Evolutionary conservation across 1,284 basidiomycete genomes (phyloP), one percentile per base, ranked within the genome.

Genomic region (Apiotrichum akiyoshidainum): DNA sequence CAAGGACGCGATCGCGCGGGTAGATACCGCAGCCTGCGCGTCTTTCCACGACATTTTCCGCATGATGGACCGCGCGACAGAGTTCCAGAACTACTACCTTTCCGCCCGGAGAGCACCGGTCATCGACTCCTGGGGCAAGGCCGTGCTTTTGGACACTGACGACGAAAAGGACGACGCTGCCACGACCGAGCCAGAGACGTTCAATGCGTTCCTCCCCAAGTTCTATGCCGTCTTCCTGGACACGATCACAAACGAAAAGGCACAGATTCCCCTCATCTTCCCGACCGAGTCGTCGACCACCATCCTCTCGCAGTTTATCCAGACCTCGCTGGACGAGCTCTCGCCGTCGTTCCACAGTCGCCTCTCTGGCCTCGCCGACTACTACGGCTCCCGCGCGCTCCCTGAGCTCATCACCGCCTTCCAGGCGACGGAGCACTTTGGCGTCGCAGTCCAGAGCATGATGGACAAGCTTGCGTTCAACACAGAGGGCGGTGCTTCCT

Each of bases 1-100:
- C 55, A 87, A 91, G 34, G 86, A 88, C 40, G 88, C 89, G 2
- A 87, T 94, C 72, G 87, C 85, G 60, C 81, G 83, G 5, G 84
- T 86, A 63, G 90, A 95, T 72, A 82, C 87, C 46, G 59, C 63
- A 22, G 62, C 58, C 12, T 66, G 66, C 37, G 65, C 65, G 5
- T 60, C 54, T 54, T 92, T 91, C 76, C 92, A 88, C 72, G 81
- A 83, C 22, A 92, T 96, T 52, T 97, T 96, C 76, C 84, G 84
- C 60, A 85, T 89, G 69, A 96, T 97, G 61, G 89, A 94, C 69
- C 83, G 93, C 46, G 91, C 91, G 72, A 82, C 85, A 13, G 93
- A 96, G 76, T 97, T 94, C 74, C 84, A 89, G 63, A 88, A 89
- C 69, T 95, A 94, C 73, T 97, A 96, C 79, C 90, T 92, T 73